Conservation (phyloP, 2,329 filamentous ascomycete genomes). For the Tetracladium maxilliforme region DNA sequence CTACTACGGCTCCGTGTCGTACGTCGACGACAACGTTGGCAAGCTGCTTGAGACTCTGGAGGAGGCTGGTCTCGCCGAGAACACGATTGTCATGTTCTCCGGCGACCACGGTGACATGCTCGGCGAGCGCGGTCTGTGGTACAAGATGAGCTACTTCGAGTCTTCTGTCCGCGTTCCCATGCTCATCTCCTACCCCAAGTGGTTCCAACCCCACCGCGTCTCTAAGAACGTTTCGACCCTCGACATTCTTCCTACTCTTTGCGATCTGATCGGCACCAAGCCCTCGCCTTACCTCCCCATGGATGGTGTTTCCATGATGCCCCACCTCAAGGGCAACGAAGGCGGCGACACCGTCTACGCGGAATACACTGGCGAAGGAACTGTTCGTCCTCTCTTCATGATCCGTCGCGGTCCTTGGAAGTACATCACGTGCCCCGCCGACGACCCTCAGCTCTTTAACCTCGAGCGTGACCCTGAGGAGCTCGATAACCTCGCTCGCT, state of each 20-base stretch:
- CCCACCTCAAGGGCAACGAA: conserved; percentile 54
- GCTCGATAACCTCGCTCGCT: conserved; percentile 48
- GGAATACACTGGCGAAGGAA: conserved; percentile 91
- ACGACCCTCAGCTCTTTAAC: conserved; percentile 76
- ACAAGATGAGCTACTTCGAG: conserved; percentile 98
- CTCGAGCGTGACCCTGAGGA: conserved; percentile 62
- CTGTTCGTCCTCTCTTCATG: conserved; percentile 82
- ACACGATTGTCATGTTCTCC: conserved; percentile 85
- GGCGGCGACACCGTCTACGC: conserved; percentile 75
- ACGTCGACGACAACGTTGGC: conserved; percentile 86
- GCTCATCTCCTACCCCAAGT: conserved; percentile 65
- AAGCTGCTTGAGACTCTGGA: conserved; percentile 66
- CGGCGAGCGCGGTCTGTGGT: conserved; percentile 82
- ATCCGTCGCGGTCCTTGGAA: conserved; percentile 84
- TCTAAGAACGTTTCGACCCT: conserved; percentile 79
- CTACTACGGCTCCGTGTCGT: conserved; percentile 87
- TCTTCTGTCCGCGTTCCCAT: conserved; percentile 80
- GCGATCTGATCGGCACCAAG: conserved; percentile 63
- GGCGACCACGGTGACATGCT: conserved; percentile 96
- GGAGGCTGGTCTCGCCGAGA: conserved; percentile 63
- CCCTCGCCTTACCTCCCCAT: conserved; percentile 61
- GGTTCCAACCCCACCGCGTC: conserved; percentile 63
- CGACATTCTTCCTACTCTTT: conserved; percentile 79
- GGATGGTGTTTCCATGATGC: conserved; percentile 69
- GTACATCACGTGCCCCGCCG: conserved; percentile 73